Base-by-base conservation (phyloP, 2,329 filamentous ascomycete species). In the Diaporthe sp. region DNA sequence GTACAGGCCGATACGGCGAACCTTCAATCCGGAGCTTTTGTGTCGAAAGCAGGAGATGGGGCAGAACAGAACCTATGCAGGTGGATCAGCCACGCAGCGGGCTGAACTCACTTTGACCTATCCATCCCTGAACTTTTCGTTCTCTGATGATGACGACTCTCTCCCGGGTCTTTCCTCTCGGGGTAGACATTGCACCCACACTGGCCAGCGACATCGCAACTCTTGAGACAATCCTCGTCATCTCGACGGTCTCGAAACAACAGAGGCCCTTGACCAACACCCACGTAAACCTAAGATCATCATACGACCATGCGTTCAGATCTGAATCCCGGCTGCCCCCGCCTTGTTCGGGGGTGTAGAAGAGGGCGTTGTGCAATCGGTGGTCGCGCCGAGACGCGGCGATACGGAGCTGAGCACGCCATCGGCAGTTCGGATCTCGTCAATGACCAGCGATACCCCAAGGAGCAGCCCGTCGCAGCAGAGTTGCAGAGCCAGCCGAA, bases 351-450 rank as follows among this genome's bases (percentile, higher is more conserved):
- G 68, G 17, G 39, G 22, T n/a, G 5, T 37, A 37, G 44, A 44
- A 32, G 56, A 39, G 35, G 56, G 35, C 9, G 50, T 47, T 53
- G 30, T 27, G 56, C 42, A 63, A 42, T 25, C 25, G 56, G 42
- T 63, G 56, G 53, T 51, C 51, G 65, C 44, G 74, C 74, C 71
- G 74, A 75, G 68, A 51, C 58, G 63, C 68, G 59, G 66, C 51
- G 58, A 71, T 70, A 44, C 71, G 63, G 59, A 69, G 55, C 27
- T 35, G 70, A 76, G 75, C 75, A 76, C 75, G 75, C 70, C 72
- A 76, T 76, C 75, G 65, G 56, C 56, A 73, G 63, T 73, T 68
- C 70, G 47, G 47, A 76, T 72, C 75, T 76, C 75, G 75, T 75
- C 72, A 76, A 76, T 39, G 47, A 27, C n/a, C 66, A 63, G 50